These are phyloP conservation scores for Psidium guajava DNA, from an alignment of 345 rosid genomes.

Conservation along the genomic window DNA sequence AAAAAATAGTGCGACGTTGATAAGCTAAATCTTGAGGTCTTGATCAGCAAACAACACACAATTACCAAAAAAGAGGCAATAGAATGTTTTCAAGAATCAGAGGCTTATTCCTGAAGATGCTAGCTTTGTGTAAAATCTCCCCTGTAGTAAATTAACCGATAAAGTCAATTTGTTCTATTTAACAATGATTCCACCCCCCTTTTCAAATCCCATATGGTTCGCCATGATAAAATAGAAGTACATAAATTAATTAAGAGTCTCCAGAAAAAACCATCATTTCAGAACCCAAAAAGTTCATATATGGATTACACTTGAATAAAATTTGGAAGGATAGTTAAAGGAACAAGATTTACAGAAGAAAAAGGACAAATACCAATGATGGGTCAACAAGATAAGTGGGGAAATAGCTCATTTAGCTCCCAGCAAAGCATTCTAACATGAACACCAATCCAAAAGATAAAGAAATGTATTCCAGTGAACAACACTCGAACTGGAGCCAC, in stretches of 20 bases:
- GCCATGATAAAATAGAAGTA: background rate
- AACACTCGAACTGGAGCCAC: too few relatives aligned
- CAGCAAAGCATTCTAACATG: too few relatives aligned
- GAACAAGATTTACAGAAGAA: background rate
- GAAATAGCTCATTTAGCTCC: too few relatives aligned
- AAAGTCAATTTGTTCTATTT: background rate
- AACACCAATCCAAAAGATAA: too few relatives aligned
- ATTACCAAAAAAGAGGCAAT: background rate
- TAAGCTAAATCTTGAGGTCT: background rate
- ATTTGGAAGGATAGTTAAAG: background rate
- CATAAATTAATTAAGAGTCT: background rate
- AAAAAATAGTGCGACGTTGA: background rate
- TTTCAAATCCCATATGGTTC: background rate
- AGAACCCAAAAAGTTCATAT: background rate
- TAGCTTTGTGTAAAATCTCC: background rate
- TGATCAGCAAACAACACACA: background rate
- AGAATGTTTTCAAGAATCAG: background rate
- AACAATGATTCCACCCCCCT: background rate
- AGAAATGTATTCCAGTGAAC: too few relatives aligned
- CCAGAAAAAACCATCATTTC: background rate
- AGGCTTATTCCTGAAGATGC: background rate
- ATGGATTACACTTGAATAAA: background rate
- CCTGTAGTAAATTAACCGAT: background rate
- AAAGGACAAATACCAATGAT: background rate
- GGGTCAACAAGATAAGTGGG: background rate